Evolutionary conservation across 2,329 filamentous ascomycete genomes (phyloP).

Genomic region (Trichophyton benhamiae): DNA sequence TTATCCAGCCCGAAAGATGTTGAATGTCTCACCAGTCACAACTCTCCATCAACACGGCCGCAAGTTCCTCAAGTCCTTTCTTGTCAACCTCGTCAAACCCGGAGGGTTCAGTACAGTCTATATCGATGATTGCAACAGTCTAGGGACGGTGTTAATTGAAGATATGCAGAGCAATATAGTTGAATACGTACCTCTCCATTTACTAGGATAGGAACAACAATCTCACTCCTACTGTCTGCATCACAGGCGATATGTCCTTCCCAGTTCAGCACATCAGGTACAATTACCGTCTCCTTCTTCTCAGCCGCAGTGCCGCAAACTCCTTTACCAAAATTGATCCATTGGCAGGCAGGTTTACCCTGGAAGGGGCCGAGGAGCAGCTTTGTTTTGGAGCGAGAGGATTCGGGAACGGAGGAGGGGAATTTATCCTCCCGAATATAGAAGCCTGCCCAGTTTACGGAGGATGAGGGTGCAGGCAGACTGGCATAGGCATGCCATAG

Average conservation of each 20-base stretch:
- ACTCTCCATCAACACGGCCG: slow-evolving; percentile 27
- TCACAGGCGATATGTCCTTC: slow-evolving; percentile 41
- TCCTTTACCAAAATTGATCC: slow-evolving; percentile 34
- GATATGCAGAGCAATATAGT: neutral
- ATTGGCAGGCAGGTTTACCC: slow-evolving; percentile 38
- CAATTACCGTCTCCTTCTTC: slow-evolving; percentile 29
- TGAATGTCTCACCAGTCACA: slow-evolving; percentile 29
- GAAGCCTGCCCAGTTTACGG: slow-evolving; percentile 40
- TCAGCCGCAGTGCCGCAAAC: slow-evolving; percentile 37
- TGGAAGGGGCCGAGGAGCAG: slow-evolving; percentile 38
- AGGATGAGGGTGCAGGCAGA: slow-evolving; percentile 31
- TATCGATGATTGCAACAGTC: slow-evolving; percentile 39
- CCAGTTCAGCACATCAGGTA: slow-evolving; percentile 34
- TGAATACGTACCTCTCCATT: slow-evolving; percentile 25
- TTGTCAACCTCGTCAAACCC: slow-evolving; percentile 37
- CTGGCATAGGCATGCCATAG: slow-evolving; percentile 38
- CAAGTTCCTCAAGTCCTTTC: slow-evolving; percentile 32
- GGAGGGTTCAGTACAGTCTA: slow-evolving; percentile 33
- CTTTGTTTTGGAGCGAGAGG: slow-evolving; percentile 10
- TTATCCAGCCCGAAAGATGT: neutral
- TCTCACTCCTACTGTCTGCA: slow-evolving; percentile 37
- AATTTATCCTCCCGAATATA: slow-evolving; percentile 36
- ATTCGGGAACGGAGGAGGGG: slow-evolving; percentile 20
- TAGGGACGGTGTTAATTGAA: slow-evolving; percentile 11
- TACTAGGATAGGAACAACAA: slow-evolving; percentile 37